Evolutionary conservation across 306 rosid genomes (phyloP).

Genomic region (Cicer chorassanicum): DNA sequence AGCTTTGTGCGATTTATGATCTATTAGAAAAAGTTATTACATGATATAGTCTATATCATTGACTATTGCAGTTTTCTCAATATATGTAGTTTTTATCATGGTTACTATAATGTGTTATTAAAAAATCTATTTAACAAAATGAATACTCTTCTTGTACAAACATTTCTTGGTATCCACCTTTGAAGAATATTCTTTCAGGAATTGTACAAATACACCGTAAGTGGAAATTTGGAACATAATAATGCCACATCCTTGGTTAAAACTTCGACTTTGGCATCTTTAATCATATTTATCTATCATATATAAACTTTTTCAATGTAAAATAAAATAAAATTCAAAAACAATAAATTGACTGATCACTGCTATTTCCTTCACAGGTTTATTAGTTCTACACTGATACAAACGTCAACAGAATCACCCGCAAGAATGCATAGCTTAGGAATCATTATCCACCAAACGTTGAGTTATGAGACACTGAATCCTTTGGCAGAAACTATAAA

Average conservation of each 20-base stretch:
- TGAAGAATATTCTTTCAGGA: background rate
- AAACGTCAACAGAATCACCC: constrained; percentile 26
- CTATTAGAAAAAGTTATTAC: no score
- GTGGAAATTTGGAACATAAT: constrained; percentile 14
- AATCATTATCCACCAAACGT: constrained; percentile 13
- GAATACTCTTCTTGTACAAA: no score
- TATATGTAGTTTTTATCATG: no score
- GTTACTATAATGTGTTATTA: no score
- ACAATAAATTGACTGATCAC: background rate
- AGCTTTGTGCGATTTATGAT: no score
- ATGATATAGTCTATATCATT: no score
- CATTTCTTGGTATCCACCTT: no score
- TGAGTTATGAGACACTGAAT: constrained; percentile 29
- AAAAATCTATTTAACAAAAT: no score
- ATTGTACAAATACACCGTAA: background rate
- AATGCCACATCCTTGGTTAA: background rate
- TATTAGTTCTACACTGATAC: constrained; percentile 19
- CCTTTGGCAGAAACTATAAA: constrained; percentile 6
- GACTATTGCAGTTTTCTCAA: no score
- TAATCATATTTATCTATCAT: background rate
- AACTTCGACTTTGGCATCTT: constrained; percentile 26
- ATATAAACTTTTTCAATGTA: constrained; percentile 6
- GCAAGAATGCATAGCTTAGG: constrained; percentile 23
- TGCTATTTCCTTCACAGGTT: constrained; percentile 31
- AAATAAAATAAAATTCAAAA: background rate